Conservation (phyloP, 441 rosid genomes). For the Pelargonium fulgidum region DNA sequence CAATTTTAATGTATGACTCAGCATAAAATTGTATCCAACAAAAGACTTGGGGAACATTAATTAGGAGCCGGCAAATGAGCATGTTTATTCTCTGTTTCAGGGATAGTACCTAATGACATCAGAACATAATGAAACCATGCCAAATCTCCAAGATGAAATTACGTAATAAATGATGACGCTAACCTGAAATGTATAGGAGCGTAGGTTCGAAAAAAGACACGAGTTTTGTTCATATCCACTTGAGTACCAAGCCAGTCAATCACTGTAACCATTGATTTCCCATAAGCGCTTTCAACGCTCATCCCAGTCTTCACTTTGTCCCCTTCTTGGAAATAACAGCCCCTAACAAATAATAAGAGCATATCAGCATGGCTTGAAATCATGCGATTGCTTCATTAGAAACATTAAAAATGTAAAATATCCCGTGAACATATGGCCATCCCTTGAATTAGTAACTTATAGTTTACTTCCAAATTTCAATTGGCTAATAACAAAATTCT, state of each 20-base stretch:
- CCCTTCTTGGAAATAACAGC: slow-evolving; percentile 82
- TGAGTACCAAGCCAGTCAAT: slow-evolving; percentile 55
- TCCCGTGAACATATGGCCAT: background rate
- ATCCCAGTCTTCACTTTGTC: slow-evolving; percentile 46
- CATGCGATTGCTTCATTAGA: background rate
- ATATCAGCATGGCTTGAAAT: slow-evolving; percentile 1
- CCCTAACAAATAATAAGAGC: slow-evolving; percentile 36
- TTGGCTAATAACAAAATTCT: no score
- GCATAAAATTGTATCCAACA: no score
- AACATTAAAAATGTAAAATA: background rate
- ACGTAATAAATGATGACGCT: slow-evolving; percentile 10
- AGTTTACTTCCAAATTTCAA: no score
- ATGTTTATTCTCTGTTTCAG: no score
- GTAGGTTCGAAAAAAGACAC: slow-evolving; percentile 78
- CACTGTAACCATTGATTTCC: slow-evolving; percentile 56
- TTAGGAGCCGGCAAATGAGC: background rate
- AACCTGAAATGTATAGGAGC: slow-evolving; percentile 98
- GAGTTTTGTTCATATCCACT: slow-evolving; percentile 59
- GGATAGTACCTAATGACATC: no score
- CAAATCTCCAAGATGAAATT: background rate
- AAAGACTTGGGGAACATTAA: background rate
- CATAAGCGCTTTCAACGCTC: slow-evolving; percentile 58
- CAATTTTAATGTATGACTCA: background rate
- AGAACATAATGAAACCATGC: background rate
- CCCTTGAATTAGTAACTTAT: background rate